phyloP scores from a whole-genome alignment of 163 green algal genomes.

The Chlorella variabilis region DNA sequence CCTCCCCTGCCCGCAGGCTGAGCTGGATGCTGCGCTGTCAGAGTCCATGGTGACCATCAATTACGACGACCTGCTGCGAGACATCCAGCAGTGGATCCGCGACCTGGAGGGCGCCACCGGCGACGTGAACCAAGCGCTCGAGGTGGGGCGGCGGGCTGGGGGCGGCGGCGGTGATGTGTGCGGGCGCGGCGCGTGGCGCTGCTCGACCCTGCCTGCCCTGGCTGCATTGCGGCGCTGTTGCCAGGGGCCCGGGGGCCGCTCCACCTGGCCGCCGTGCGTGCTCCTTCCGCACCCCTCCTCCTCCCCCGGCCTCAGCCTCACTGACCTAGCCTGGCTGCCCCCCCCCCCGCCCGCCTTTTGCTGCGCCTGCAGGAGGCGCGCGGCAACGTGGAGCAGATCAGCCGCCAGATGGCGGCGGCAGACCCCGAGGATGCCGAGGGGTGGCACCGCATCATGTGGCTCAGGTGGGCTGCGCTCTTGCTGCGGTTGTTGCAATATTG shows the following conservation, averaged over 20 bases:
- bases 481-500: too few relatives aligned
- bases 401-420: conserved; percentile 23
- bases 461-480: conserved; percentile 3
- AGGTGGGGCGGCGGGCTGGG: neutral
- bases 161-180: too few relatives aligned
- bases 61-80: conserved; percentile 49
- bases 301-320: too few relatives aligned
- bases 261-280: too few relatives aligned
- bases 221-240: too few relatives aligned
- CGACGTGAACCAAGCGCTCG: conserved; percentile 12
- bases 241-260: too few relatives aligned
- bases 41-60: conserved; percentile 27
- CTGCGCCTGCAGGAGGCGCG: conserved; percentile 23
- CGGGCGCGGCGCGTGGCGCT: too few relatives aligned
- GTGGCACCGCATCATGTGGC: conserved; percentile 32
- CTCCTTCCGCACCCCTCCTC: too few relatives aligned
- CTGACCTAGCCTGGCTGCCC: too few relatives aligned
- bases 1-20: neutral
- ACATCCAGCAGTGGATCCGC: conserved; percentile 46
- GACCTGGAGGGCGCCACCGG: conserved; percentile 38
- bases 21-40: too few relatives aligned
- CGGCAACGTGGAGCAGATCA: conserved; percentile 5
- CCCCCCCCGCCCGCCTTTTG: too few relatives aligned
- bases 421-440: conserved; percentile 15
- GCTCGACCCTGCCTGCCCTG: too few relatives aligned